Percentiles rank a stretch among this genome's conserved stretches.
Conservation (phyloP, 805 yeast species). For the Candida coleopterorum region DNA sequence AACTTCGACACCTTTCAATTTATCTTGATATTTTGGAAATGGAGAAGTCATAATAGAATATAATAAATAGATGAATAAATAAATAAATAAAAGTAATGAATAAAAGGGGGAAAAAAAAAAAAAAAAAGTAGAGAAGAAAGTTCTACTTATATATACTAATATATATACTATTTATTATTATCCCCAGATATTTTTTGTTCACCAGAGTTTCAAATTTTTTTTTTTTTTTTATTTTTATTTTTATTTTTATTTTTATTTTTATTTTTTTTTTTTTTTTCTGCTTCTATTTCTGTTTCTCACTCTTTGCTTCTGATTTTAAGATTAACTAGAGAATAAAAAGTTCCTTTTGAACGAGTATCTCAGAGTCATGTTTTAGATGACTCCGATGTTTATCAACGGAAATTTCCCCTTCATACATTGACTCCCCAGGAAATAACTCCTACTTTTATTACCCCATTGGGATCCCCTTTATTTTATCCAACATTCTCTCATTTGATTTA, state of each 20-base stretch:
- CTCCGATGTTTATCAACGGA: constrained; percentile 3
- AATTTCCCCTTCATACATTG: neutral
- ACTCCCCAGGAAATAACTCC: constrained; percentile 2
- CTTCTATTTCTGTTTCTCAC: neutral
- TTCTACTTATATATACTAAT: constrained; percentile 1
- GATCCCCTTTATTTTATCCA: too few species aligned
- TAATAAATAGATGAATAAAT: neutral
- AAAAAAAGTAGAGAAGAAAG: neutral
- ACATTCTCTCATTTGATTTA: too few species aligned
- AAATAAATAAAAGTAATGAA: neutral
- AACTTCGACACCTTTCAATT: constrained; percentile 49
- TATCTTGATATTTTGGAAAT: constrained; percentile 41
- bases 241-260: constrained; percentile 1
- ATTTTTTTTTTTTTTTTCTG: neutral
- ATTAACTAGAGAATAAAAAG: too few species aligned
- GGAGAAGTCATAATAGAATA: constrained; percentile 30
- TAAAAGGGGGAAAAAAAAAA: neutral
- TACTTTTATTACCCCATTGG: constrained; percentile 3
- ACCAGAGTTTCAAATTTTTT: neutral
- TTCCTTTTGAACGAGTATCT: constrained; percentile 3
- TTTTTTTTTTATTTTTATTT: neutral
- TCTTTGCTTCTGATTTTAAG: neutral
- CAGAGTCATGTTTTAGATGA: constrained; percentile 1
- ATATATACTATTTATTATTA: neutral
- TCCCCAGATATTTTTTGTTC: constrained; percentile 3